A percentile compares a stretch with the other conserved stretches of the same genome.
These are phyloP conservation scores for Fusarium sambucinum DNA, from an alignment of 2,329 filamentous ascomycete genomes.

Conservation along the genomic window DNA sequence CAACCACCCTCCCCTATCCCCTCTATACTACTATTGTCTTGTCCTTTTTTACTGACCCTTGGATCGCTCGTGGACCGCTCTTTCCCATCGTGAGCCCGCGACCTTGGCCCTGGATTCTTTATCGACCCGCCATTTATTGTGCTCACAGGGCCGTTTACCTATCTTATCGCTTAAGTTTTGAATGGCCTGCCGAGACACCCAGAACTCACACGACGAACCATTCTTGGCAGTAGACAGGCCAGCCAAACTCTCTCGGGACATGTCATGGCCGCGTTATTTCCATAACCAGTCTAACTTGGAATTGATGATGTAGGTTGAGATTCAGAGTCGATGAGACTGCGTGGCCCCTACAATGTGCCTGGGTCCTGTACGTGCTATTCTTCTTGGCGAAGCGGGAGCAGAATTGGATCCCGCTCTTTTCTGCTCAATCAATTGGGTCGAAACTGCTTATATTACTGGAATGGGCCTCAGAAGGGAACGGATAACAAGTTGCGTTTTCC, in stretches of 20 bases:
- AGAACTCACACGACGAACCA: constrained; percentile 22
- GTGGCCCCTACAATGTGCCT: constrained; percentile 31
- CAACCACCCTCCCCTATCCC: constrained; percentile 18
- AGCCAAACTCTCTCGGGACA: constrained; percentile 14
- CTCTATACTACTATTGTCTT: constrained; percentile 13
- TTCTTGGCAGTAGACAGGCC: constrained; percentile 27
- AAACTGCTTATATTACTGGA: constrained; percentile 13
- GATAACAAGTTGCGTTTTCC: constrained; percentile 24
- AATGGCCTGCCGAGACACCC: constrained; percentile 22
- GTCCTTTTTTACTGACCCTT: constrained; percentile 29
- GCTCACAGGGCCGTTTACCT: constrained; percentile 22
- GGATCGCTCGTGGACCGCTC: constrained; percentile 31
- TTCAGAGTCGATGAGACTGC: constrained; percentile 21
- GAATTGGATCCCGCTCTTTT: constrained; percentile 14
- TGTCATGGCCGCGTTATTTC: constrained; percentile 32
- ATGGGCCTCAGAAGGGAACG: constrained; percentile 28
- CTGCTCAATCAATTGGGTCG: constrained; percentile 11
- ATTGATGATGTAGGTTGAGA: constrained; percentile 13
- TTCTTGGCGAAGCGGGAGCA: constrained; percentile 23
- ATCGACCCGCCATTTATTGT: constrained; percentile 29
- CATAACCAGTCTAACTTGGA: constrained; percentile 16
- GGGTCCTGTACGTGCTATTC: constrained; percentile 13
- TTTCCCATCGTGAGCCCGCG: constrained; percentile 33
- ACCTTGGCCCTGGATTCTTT: constrained; percentile 43
- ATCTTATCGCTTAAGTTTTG: constrained; percentile 5